Conservation (phyloP, 331 rosid genomes). For the Cydonia oblonga region DNA sequence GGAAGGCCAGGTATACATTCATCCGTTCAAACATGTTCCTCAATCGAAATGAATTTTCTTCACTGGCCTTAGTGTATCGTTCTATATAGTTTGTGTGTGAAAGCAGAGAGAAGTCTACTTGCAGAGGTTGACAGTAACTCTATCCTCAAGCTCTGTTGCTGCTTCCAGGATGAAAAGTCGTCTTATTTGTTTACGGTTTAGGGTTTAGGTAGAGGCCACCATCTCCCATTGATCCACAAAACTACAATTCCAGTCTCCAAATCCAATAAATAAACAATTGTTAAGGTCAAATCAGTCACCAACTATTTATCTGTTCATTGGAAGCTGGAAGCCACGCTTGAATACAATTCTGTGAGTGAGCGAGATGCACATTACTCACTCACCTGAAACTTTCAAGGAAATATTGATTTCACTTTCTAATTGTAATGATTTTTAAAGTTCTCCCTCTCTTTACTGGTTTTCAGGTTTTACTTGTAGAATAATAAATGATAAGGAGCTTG, state of each 20-base stretch:
- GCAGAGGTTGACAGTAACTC: slow-evolving; percentile 93
- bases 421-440: no score
- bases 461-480: no score
- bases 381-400: neutral
- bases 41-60: slow-evolving; percentile 4
- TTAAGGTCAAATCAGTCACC: neutral
- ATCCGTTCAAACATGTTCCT: neutral
- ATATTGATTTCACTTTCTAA: neutral
- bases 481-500: no score
- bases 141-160: slow-evolving; percentile 82
- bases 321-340: neutral
- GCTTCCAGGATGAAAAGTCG: slow-evolving; percentile 82
- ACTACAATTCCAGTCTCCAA: neutral
- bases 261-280: neutral
- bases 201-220: neutral
- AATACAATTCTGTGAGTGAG: neutral
- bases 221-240: neutral
- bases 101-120: slow-evolving; percentile 91
- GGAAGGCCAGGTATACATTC: slow-evolving; percentile 71
- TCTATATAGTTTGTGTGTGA: slow-evolving; percentile 71
- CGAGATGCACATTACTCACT: neutral
- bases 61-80: slow-evolving; percentile 4
- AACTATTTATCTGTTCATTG: neutral
- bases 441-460: no score
- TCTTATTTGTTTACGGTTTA: neutral